Evolutionary conservation across 2,329 filamentous ascomycete genomes (phyloP).

Genomic region (Emmonsia crescens): DNA sequence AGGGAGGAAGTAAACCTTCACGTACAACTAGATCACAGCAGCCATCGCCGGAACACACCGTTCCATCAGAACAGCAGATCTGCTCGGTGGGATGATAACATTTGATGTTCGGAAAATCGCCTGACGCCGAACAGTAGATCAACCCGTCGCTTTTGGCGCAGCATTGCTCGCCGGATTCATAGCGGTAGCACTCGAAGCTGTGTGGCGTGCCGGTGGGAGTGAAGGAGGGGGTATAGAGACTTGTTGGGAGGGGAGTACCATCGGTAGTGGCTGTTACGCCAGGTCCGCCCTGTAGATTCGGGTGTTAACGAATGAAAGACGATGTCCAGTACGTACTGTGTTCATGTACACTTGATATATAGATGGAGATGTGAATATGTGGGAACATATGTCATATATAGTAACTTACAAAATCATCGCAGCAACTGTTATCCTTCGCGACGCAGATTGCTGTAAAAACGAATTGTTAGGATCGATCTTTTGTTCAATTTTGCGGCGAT

Average conservation of each 20-base stretch:
- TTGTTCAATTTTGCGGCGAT: not conserved
- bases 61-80: slow-evolving; percentile 6
- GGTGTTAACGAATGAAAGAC: not conserved
- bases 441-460: slow-evolving; percentile 1
- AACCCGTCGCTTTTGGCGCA: not conserved
- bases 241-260: not conserved
- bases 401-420: slow-evolving; percentile 3
- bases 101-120: not conserved
- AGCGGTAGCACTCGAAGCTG: not conserved
- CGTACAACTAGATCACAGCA: slow-evolving; percentile 7
- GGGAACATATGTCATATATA: not conserved
- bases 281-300: not conserved
- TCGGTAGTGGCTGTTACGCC: slow-evolving; percentile 4
- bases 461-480: not conserved
- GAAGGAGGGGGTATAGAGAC: slow-evolving; percentile 1
- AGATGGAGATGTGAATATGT: not conserved
- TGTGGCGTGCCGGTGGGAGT: not conserved
- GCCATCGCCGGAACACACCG: slow-evolving; percentile 3
- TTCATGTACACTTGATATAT: not conserved
- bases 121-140: slow-evolving; percentile 2
- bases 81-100: slow-evolving; percentile 4
- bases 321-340: not conserved
- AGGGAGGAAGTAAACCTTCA: not conserved
- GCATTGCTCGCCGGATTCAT: slow-evolving; percentile 4
- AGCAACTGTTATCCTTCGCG: slow-evolving; percentile 5